Percentiles rank a stretch among this genome's conserved stretches.
phyloP scores from a whole-genome alignment of 192 early-diverging fungal genomes.

The Geranomyces michiganensis region DNA sequence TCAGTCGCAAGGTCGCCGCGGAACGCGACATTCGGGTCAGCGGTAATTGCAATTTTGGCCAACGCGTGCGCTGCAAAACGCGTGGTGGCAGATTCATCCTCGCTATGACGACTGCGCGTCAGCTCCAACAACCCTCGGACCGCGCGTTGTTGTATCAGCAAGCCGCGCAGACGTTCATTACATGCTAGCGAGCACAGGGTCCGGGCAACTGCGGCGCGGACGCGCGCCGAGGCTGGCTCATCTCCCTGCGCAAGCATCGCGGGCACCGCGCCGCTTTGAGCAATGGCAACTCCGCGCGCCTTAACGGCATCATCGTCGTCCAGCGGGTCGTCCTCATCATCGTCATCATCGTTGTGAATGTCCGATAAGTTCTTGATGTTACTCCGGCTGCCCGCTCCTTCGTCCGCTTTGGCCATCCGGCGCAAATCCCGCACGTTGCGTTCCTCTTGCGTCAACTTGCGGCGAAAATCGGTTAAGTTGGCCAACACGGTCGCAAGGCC shows the following conservation, averaged over 20 bases:
- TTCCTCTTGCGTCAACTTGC: constrained; percentile 75
- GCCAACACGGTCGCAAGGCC: constrained; percentile 73
- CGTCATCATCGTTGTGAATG: constrained; percentile 48
- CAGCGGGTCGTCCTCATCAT: constrained; percentile 10
- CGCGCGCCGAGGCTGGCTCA: constrained; percentile 15
- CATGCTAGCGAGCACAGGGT: constrained; percentile 73
- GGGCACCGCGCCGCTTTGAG: constrained; percentile 61
- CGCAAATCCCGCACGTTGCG: constrained; percentile 78
- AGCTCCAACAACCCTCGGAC: constrained; percentile 66
- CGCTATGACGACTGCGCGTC: constrained; percentile 24
- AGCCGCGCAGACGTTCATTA: constrained; percentile 67
- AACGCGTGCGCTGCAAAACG: constrained; percentile 74
- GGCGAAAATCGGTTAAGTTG: constrained; percentile 74
- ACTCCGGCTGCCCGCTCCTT: background rate
- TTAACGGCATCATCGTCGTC: constrained; percentile 67
- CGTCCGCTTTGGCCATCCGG: constrained; percentile 57
- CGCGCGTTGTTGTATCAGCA: constrained; percentile 81
- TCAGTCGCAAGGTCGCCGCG: constrained; percentile 64
- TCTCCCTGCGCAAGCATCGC: constrained; percentile 58
- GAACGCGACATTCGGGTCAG: constrained; percentile 88
- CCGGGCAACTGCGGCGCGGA: constrained; percentile 52
- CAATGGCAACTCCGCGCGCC: constrained; percentile 56
- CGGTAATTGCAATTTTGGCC: constrained; percentile 91
- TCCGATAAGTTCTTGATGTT: background rate
- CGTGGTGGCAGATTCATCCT: background rate